These are phyloP conservation scores for Plenodomus lindquistii DNA, from an alignment of 2,329 filamentous ascomycete genomes.

Conservation along the genomic window DNA sequence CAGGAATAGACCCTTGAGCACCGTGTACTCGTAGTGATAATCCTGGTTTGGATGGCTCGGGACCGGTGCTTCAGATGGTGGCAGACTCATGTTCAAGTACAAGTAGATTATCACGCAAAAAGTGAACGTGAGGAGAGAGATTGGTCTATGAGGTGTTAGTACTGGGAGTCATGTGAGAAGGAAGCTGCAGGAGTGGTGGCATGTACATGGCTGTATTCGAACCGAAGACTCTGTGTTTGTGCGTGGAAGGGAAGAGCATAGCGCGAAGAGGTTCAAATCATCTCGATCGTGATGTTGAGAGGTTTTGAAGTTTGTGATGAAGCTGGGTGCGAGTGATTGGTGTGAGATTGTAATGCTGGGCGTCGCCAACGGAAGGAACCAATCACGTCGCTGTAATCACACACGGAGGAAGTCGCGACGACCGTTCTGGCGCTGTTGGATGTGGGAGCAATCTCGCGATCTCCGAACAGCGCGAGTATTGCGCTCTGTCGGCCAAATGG, in stretches of 20 bases:
- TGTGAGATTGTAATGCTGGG: neutral
- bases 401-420: neutral
- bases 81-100: constrained; percentile 10
- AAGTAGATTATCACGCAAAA: constrained; percentile 6
- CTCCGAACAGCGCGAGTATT: too few relatives aligned
- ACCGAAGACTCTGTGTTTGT: neutral
- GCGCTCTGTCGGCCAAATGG: too few relatives aligned
- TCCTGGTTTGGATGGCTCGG: constrained; percentile 6
- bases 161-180: neutral
- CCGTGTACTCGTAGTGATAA: constrained; percentile 60
- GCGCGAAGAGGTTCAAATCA: neutral
- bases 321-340: too few relatives aligned
- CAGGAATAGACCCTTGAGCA: constrained; percentile 64
- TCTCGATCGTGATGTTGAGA: neutral
- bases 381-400: neutral
- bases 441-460: too few relatives aligned
- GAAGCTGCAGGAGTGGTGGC: neutral
- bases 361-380: neutral
- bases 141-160: constrained; percentile 8
- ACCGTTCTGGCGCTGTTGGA: too few relatives aligned
- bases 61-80: neutral
- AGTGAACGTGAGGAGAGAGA: constrained; percentile 15
- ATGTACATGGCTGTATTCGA: neutral
- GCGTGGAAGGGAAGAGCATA: neutral
- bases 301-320: neutral